Base-by-base conservation (phyloP, 176 grass and related monocot genomes). In the Poa pratensis region DNA sequence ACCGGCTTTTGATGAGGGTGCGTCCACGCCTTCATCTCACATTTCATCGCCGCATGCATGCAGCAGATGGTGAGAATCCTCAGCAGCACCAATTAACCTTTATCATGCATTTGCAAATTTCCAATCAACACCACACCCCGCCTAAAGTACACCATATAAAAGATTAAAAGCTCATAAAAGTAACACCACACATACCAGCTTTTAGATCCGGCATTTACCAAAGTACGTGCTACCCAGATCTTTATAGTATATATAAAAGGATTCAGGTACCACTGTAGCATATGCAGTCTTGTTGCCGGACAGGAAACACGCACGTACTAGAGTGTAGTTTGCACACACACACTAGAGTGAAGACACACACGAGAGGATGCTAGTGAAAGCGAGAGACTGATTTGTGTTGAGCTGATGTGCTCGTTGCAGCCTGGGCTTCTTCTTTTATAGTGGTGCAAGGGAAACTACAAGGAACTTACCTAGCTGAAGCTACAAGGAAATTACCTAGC, bases 171-270 rank as follows among this genome's bases (percentile, higher is more conserved):
- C 32, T 32, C 32, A n/a, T n/a, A n/a, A 20, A 71, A 43, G 27
- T 53, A 15, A 16, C 3, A 1, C 63, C 8, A 6, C 40, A 8
- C 69, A 4, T 63, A 5, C 45, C 7, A 32, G 54, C 77, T 78
- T 73, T 69, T 43, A 10, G 51, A 19, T 57, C 35, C 57, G 39
- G 61, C 76, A 79, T 67, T 84, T 84, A 88, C 75, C 34, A 43
- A 83, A 88, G 74, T 83, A 78, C 80, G 64, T 62, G 73, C 42
- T 43, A 43, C 42, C 42, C 85, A 86, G 32, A 86, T 90, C 88
- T 72, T 71, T 23, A 52, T 46, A 10, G 46, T 24, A 72, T 39
- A 58, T 16, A 57, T 43, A 80, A 43, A 49, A 81, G 34, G 3
- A 35, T 40, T 67, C 54, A 46, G 4, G 12, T 0, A 46, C 4